Percentiles rank a stretch among this genome's conserved stretches.
These are phyloP conservation scores for Debaryomyces castellii DNA, from an alignment of 805 yeast genomes.

Conservation along the genomic window DNA sequence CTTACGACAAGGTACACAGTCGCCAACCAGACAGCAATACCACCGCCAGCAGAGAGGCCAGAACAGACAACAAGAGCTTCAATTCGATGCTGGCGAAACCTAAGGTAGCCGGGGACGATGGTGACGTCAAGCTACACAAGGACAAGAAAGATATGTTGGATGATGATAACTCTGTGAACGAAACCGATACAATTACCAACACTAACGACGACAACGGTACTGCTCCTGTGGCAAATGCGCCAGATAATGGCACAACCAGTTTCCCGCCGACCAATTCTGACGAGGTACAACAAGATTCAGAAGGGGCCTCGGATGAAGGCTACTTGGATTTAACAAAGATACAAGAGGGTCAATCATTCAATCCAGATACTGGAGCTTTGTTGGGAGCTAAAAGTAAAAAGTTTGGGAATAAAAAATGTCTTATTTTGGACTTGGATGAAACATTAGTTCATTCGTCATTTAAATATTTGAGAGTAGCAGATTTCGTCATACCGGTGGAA, in stretches of 20 bases:
- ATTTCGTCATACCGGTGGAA: slow-evolving; percentile 96
- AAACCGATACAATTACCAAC: slow-evolving; percentile 42
- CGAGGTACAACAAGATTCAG: slow-evolving; percentile 11
- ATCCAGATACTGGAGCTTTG: slow-evolving; percentile 62
- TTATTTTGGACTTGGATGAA: slow-evolving; percentile 91
- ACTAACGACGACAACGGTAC: slow-evolving; percentile 27
- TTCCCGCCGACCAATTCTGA: neutral
- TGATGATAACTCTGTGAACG: slow-evolving; percentile 38
- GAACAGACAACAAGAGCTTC: neutral
- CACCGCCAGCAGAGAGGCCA: neutral
- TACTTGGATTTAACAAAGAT: slow-evolving; percentile 59
- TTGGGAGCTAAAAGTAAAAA: slow-evolving; percentile 53
- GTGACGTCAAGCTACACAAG: slow-evolving; percentile 6
- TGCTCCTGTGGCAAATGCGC: slow-evolving; percentile 12
- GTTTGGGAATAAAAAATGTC: slow-evolving; percentile 71
- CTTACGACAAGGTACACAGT: slow-evolving; percentile 27
- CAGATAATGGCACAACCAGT: slow-evolving; percentile 6
- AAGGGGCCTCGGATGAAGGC: slow-evolving; percentile 13
- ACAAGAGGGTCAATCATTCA: slow-evolving; percentile 70
- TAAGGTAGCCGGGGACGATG: neutral
- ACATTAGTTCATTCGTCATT: slow-evolving; percentile 95
- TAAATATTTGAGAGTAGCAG: slow-evolving; percentile 88
- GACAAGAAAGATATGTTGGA: slow-evolving; percentile 29
- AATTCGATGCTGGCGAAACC: neutral
- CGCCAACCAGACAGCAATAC: slow-evolving; percentile 10